These are phyloP conservation scores for Hanseniaspora mollemarum DNA, from an alignment of 805 yeast species.

Conservation along the genomic window DNA sequence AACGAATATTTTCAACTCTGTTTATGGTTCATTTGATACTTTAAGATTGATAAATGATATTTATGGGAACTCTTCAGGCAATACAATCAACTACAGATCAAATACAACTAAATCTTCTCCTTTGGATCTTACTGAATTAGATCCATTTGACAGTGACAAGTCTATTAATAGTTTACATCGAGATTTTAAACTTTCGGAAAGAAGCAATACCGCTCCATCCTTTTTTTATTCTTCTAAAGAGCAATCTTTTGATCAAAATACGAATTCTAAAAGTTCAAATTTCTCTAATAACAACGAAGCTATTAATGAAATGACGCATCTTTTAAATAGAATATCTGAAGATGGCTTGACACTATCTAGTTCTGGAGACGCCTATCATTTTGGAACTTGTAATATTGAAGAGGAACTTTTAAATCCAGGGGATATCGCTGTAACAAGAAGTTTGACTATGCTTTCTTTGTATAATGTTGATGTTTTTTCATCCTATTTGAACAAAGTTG, in stretches of 20 bases:
- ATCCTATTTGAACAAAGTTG: slow-evolving; percentile 7
- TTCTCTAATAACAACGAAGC: neutral
- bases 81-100: neutral
- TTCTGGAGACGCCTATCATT: slow-evolving; percentile 2
- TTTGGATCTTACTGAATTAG: too few relatives aligned
- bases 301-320: neutral
- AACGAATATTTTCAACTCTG: neutral
- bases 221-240: neutral
- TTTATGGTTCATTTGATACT: slow-evolving; percentile 13
- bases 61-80: slow-evolving; percentile 10
- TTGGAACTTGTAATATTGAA: neutral
- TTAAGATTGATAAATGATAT: slow-evolving; percentile 12
- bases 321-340: neutral
- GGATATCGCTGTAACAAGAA: slow-evolving; percentile 5
- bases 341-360: neutral
- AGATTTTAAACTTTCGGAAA: neutral
- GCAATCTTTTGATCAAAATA: neutral
- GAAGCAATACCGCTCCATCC: neutral
- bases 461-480: slow-evolving; percentile 13
- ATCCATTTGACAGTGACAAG: neutral
- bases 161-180: neutral
- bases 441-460: slow-evolving; percentile 6
- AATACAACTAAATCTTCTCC: neutral
- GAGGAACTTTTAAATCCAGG: slow-evolving; percentile 5
- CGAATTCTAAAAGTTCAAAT: neutral